Conservation (phyloP, 2,329 filamentous ascomycete genomes). For the Fusarium albidum region DNA sequence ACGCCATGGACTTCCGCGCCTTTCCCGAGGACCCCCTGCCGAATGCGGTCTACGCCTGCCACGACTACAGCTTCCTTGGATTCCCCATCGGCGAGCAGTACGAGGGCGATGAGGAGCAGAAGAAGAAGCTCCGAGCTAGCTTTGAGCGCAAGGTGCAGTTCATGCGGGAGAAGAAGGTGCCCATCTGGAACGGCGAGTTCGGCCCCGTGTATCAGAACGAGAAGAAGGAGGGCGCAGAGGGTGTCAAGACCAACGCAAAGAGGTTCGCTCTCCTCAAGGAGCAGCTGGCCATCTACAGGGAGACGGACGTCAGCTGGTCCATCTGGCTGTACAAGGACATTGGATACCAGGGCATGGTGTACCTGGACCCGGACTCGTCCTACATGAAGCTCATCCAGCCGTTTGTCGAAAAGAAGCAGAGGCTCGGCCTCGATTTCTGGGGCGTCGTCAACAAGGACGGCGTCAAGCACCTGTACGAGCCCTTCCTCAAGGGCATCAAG, state of each 20-base stretch:
- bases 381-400: conserved; percentile 61
- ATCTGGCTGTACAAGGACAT: conserved; percentile 70
- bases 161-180: conserved; percentile 50
- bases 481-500: conserved; percentile 51
- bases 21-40: conserved; percentile 53
- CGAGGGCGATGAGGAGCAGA: conserved; percentile 51
- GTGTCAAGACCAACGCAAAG: conserved; percentile 49
- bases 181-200: conserved; percentile 61
- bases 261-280: conserved; percentile 52
- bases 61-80: conserved; percentile 62
- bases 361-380: conserved; percentile 52
- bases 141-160: conserved; percentile 55
- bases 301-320: conserved; percentile 57
- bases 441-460: conserved; percentile 47
- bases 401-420: conserved; percentile 64
- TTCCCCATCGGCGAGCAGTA: conserved; percentile 55
- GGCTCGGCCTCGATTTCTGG: conserved; percentile 64
- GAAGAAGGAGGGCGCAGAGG: conserved; percentile 45
- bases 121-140: conserved; percentile 47
- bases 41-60: conserved; percentile 60
- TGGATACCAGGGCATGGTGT: conserved; percentile 64
- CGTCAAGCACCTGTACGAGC: conserved; percentile 47
- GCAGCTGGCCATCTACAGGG: conserved; percentile 49
- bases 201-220: conserved; percentile 57
- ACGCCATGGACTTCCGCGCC: conserved; percentile 58